A percentile compares a stretch with the other conserved stretches of the same genome.
These are phyloP conservation scores for Castanopsis chinensis DNA, from an alignment of 306 rosid genomes.

Conservation along the genomic window DNA sequence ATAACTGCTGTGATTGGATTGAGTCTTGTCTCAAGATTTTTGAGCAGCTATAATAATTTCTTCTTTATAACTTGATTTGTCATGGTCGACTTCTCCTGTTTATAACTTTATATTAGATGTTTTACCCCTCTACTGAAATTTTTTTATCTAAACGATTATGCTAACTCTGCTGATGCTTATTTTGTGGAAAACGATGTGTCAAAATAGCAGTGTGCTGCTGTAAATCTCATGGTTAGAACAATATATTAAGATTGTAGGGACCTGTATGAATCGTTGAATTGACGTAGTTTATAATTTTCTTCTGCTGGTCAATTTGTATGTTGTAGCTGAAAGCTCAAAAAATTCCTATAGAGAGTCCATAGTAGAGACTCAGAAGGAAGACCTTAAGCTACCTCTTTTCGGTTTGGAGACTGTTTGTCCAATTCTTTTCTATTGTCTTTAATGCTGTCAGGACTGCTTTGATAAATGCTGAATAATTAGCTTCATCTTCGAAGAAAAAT, in stretches of 20 bases:
- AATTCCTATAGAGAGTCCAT: neutral
- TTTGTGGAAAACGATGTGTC: neutral
- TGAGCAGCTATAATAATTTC: neutral
- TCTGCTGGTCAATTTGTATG: neutral
- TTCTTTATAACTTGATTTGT: neutral
- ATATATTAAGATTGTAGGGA: neutral
- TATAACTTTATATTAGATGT: neutral
- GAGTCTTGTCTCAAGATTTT: no score
- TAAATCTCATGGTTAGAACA: neutral
- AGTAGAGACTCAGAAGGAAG: slow-evolving; percentile 2
- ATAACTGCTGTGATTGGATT: neutral
- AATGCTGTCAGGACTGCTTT: slow-evolving; percentile 18
- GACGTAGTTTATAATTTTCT: neutral
- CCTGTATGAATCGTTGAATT: neutral
- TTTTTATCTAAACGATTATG: neutral
- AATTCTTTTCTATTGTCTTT: slow-evolving; percentile 15
- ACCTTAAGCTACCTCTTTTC: slow-evolving; percentile 32
- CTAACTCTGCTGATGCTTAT: neutral
- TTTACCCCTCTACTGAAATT: neutral
- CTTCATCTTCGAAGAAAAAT: neutral
- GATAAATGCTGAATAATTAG: neutral
- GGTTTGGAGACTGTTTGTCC: slow-evolving; percentile 20
- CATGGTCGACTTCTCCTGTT: neutral
- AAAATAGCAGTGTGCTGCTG: no score
- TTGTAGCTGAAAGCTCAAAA: neutral